Base-by-base conservation (phyloP, 202 grass and related monocot genomes). In the Carex sylvatica region DNA sequence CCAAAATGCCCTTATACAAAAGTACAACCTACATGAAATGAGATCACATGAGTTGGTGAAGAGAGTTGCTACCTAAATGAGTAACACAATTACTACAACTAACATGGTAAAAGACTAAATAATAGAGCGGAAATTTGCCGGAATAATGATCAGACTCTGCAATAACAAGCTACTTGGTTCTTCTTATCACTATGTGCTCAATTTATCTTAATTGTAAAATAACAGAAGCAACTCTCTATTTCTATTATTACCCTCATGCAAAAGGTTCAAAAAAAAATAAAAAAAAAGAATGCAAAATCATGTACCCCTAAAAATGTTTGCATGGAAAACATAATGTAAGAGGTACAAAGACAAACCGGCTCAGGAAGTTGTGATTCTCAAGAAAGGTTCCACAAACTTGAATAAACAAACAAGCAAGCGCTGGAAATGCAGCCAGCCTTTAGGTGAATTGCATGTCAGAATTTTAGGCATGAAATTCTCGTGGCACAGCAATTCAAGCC, bases 401-500 rank as follows among this genome's bases (percentile, higher is more conserved):
- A 98, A 91, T 85, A 98, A 89, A 93, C 83, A 92, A 87, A 95
- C 82, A 81, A 98, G 92, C 87, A 98, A 87, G 46, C 87, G 89
- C 74, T 98, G 92, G 69, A 98, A 95, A 85, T 86, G 89, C 55
- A 86, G 96, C 96, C 96, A 98, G 22, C 96, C 96, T 78, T 93
- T 93, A 54, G 92, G 92, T 1, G 87, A 88, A 86, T 92, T 98
- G 86, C 84, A 93, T 76, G 86, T 87, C 28, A 98, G 75, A 63
- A 98, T 81, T 81, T 92, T 98, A 31, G 96, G 89, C 96, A 98
- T 93, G 88, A 98, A 95, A 66, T 84, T 91, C 83, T 89, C 88
- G 19, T 98, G 96, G 58, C 96, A 95, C 79, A 98, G 87, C 80
- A 98, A 90, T 81, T 98, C 96, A 67, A 98, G 91, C 96, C 96